phyloP scores from a whole-genome alignment of 768 basidiomycete genomes.

The Leccinum subgranulosum region DNA sequence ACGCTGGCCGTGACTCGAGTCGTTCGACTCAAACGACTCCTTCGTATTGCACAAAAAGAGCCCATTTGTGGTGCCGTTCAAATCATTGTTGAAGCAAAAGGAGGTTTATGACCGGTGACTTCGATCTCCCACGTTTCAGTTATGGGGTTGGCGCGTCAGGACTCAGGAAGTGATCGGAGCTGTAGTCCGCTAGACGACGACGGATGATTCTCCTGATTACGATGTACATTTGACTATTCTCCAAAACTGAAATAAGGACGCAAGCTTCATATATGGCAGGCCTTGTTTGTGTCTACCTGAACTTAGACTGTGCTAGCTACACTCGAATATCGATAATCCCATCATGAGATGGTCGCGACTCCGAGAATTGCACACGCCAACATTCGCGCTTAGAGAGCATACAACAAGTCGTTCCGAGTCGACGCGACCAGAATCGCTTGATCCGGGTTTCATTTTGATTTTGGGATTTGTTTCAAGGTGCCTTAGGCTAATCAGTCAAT shows the following conservation, averaged over 20 bases:
- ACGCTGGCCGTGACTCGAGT: constrained; percentile 40
- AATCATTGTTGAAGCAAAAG: constrained; percentile 55
- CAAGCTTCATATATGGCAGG: not conserved
- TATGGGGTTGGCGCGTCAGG: constrained; percentile 66
- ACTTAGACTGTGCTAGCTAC: too few species aligned
- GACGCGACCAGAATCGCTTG: too few species aligned
- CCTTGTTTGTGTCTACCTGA: too few species aligned
- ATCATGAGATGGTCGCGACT: too few species aligned
- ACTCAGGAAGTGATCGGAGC: constrained; percentile 60
- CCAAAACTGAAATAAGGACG: too few species aligned
- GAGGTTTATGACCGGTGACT: constrained; percentile 81
- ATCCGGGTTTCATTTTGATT: too few species aligned
- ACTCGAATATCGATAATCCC: too few species aligned
- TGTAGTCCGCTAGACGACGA: not conserved
- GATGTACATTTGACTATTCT: not conserved
- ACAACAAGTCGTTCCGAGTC: too few species aligned
- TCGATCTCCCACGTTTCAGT: constrained; percentile 72
- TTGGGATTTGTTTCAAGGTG: too few species aligned
- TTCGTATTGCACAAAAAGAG: constrained; percentile 68
- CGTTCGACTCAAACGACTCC: constrained; percentile 69
- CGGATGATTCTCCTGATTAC: not conserved
- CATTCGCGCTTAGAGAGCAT: too few species aligned
- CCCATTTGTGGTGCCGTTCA: constrained; percentile 73
- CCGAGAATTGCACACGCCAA: too few species aligned
- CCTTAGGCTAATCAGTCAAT: too few species aligned